Evolutionary conservation across 2,329 filamentous ascomycete species (phyloP).

Genomic region (Geosmithia morbida): DNA sequence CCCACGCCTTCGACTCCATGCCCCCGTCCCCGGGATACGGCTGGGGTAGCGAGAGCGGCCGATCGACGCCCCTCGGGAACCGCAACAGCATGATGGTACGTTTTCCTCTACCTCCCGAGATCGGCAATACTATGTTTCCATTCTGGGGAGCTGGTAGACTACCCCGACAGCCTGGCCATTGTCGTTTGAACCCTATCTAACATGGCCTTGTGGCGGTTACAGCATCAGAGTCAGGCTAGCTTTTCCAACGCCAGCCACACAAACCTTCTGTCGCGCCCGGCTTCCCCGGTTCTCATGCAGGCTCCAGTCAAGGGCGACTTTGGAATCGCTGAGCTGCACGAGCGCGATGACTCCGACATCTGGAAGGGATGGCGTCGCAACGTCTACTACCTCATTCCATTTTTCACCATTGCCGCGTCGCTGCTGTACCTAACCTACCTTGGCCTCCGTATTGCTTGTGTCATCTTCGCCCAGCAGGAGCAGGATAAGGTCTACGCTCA

Average conservation of each 20-base stretch:
- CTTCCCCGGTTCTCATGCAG: constrained; percentile 13
- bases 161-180: neutral
- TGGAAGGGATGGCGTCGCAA: constrained; percentile 28
- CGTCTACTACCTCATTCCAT: constrained; percentile 20
- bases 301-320: constrained; percentile 16
- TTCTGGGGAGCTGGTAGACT: too few species aligned
- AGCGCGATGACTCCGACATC: constrained; percentile 26
- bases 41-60: constrained; percentile 1
- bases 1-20: neutral
- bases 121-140: neutral
- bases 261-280: constrained; percentile 16
- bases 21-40: constrained; percentile 1
- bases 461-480: constrained; percentile 32
- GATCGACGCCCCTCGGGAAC: neutral
- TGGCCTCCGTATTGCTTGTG: constrained; percentile 32
- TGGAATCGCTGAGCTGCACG: constrained; percentile 22
- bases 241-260: constrained; percentile 2
- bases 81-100: neutral
- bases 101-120: neutral
- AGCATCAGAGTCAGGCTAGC: constrained; percentile 2
- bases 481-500: constrained; percentile 25
- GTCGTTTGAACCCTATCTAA: neutral
- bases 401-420: constrained; percentile 21
- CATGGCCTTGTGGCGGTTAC: neutral
- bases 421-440: constrained; percentile 32